These are phyloP conservation scores for Candida mattraensis DNA, from an alignment of 805 yeast species.

Conservation along the genomic window DNA sequence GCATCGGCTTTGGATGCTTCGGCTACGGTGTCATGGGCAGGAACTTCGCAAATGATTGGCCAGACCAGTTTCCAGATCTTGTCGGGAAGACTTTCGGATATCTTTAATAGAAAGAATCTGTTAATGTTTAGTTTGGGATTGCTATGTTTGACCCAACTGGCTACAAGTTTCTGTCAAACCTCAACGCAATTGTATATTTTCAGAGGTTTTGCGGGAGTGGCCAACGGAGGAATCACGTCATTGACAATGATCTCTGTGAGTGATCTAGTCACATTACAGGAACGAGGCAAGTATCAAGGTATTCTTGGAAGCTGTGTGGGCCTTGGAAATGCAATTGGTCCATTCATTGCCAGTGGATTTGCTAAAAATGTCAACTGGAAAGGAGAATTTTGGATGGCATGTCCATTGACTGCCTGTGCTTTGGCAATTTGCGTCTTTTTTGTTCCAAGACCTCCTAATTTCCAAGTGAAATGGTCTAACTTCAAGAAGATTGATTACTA, in stretches of 20 bases:
- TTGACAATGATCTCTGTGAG: slow-evolving; percentile 53
- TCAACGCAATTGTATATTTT: slow-evolving; percentile 50
- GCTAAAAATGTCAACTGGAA: slow-evolving; percentile 47
- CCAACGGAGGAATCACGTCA: slow-evolving; percentile 53
- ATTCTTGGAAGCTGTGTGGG: slow-evolving; percentile 52
- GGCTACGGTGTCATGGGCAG: slow-evolving; percentile 56
- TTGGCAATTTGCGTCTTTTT: slow-evolving; percentile 30
- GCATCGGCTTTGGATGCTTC: slow-evolving; percentile 45
- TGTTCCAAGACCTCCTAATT: slow-evolving; percentile 37
- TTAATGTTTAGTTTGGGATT: slow-evolving; percentile 40
- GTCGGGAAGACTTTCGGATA: slow-evolving; percentile 55
- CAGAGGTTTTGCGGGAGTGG: slow-evolving; percentile 57
- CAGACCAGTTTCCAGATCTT: slow-evolving; percentile 52
- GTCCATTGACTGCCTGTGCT: slow-evolving; percentile 41
- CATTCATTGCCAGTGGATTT: slow-evolving; percentile 54
- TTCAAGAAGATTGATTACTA: slow-evolving; percentile 49
- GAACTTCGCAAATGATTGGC: slow-evolving; percentile 52
- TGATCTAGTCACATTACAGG: slow-evolving; percentile 51
- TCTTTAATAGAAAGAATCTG: slow-evolving; percentile 50
- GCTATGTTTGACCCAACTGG: slow-evolving; percentile 45
- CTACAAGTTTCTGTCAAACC: slow-evolving; percentile 51
- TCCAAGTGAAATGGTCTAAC: slow-evolving; percentile 35
- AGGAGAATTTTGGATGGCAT: slow-evolving; percentile 48
- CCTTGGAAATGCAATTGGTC: slow-evolving; percentile 54
- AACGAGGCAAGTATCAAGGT: slow-evolving; percentile 60